These are phyloP conservation scores for Lanmaoa pseudosensibilis DNA, from an alignment of 768 basidiomycete species.

Conservation along the genomic window DNA sequence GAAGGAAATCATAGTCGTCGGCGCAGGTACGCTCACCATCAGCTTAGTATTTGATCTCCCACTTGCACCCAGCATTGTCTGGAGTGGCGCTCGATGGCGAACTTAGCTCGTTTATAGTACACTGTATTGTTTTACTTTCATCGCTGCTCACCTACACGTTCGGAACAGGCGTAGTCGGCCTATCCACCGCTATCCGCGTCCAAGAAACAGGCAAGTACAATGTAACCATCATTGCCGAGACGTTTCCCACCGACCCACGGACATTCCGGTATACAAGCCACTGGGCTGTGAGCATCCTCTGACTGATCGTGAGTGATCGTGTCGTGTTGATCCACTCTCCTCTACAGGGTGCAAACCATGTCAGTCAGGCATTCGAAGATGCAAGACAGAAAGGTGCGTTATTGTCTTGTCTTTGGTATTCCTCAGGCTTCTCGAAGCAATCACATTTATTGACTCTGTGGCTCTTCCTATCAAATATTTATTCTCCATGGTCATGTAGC, in stretches of 20 bases:
- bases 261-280: slow-evolving; percentile 75
- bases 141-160: background rate
- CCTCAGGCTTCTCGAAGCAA: background rate
- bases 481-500: slow-evolving; percentile 37
- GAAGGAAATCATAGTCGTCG: slow-evolving; percentile 40
- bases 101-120: background rate
- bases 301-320: background rate
- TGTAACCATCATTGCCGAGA: slow-evolving; percentile 71
- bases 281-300: slow-evolving; percentile 64
- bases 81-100: too few species aligned
- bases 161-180: slow-evolving; percentile 66
- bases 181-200: slow-evolving; percentile 71
- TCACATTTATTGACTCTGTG: background rate
- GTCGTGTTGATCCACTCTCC: background rate
- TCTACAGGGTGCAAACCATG: slow-evolving; percentile 78
- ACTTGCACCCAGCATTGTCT: too few species aligned
- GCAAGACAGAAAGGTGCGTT: slow-evolving; percentile 54
- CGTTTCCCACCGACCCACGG: slow-evolving; percentile 70
- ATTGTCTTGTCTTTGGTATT: background rate
- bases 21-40: slow-evolving; percentile 37
- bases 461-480: background rate
- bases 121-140: background rate
- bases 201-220: slow-evolving; percentile 61
- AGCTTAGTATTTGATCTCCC: background rate
- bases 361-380: slow-evolving; percentile 55